These are phyloP conservation scores for Huntiella bhutanensis DNA, from an alignment of 2,329 filamentous ascomycete species.

Conservation along the genomic window DNA sequence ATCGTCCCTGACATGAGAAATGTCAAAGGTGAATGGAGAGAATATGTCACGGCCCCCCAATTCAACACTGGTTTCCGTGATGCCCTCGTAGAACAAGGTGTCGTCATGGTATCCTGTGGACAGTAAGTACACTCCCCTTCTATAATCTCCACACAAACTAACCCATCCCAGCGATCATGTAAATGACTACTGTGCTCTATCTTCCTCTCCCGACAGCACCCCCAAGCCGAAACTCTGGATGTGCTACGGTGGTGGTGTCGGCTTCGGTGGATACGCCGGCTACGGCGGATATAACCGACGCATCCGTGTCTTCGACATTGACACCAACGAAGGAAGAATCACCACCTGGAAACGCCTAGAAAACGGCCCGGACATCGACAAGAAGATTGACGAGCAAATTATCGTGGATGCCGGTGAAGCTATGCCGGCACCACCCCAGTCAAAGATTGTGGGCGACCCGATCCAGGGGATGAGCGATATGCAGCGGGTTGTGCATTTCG, in stretches of 20 bases:
- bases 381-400: constrained; percentile 40
- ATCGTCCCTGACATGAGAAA: constrained; percentile 38
- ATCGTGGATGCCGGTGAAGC: constrained; percentile 43
- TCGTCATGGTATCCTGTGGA: constrained; percentile 76
- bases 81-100: constrained; percentile 66
- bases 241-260: constrained; percentile 86
- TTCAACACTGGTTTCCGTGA: constrained; percentile 91
- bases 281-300: constrained; percentile 73
- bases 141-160: constrained; percentile 5
- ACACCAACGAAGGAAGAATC: constrained; percentile 77
- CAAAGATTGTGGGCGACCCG: constrained; percentile 5
- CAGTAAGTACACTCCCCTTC: constrained; percentile 45
- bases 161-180: constrained; percentile 53
- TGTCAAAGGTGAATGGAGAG: constrained; percentile 48
- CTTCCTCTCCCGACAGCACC: constrained; percentile 21
- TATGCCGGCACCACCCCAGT: constrained; percentile 15
- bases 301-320: constrained; percentile 77
- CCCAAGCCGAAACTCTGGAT: constrained; percentile 70
- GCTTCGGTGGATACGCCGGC: constrained; percentile 88
- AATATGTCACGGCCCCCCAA: constrained; percentile 67
- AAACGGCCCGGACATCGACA: constrained; percentile 30
- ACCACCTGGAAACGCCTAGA: constrained; percentile 86
- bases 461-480: constrained; percentile 10
- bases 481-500: constrained; percentile 11
- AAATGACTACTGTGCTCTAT: constrained; percentile 86